Evolutionary conservation across 1,284 basidiomycete species (phyloP), one percentile per base, ranked within the genome.

Genomic region (Schizophyllum amplum): DNA sequence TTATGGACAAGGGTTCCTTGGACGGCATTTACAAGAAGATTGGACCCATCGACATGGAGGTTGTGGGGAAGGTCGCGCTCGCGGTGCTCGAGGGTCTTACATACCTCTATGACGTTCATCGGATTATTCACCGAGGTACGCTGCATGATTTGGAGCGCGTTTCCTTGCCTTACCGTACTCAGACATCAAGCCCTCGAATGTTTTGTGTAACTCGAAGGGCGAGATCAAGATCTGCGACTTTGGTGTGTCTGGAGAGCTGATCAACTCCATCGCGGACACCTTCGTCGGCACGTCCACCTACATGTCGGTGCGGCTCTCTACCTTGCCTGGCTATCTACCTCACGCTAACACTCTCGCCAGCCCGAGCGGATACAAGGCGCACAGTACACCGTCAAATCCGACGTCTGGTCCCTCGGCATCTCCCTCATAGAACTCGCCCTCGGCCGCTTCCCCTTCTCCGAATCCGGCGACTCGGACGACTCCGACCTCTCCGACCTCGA

Each of bases 181-280:
- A 97, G 96, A 99, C 68, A 98, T 99, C 77, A 99, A 99, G 72
- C 96, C 96, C 1, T 97, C 94, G 50, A 99, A 99, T 68, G 97
- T 99, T 59, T 81, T 99, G 17, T 92, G 85, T 74, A 98, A 98
- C 68, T 92, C 93, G 11, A 77, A 83, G 49, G 97, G 96, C 1
- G 85, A 96, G 66, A 95, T 99, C 79, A 99, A 99, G 73, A 90
- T 99, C 52, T 98, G 95, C 67, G 97, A 99, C 72, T 99, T 99
- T 72, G 96, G 96, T 51, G 97, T 99, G 6, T 97, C 94, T 0
- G 97, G 97, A 20, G 96, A 99, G 71, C 82, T 99, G 61, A 96
- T 98, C 76, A 98, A 99, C 74, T 95, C 92, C 1, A 96, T 99
- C 61, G 97, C 97, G 15, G 93, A 98, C 72, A 99, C 97, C 0